Percentiles rank a stretch among this genome's conserved stretches.
Conservation (phyloP, 176 grass and related monocot species). For the Saccharum spontaneum region DNA sequence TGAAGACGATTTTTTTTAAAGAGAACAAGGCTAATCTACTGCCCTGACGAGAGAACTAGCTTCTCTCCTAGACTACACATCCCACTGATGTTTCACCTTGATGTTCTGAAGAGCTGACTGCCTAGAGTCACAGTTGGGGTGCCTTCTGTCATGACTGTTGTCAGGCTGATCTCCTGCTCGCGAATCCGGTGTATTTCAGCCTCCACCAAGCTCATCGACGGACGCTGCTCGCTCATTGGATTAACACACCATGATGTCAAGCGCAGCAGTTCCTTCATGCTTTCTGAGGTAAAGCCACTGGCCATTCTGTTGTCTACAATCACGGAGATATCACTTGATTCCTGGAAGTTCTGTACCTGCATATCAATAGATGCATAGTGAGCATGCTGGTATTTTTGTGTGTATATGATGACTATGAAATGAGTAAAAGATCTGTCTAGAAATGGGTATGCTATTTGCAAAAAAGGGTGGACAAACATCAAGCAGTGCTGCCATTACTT, state of each 20-base stretch:
- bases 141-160: slow-evolving; percentile 57
- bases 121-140: slow-evolving; percentile 86
- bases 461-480: background rate
- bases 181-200: slow-evolving; percentile 74
- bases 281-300: slow-evolving; percentile 56
- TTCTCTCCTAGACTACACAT: slow-evolving; percentile 14
- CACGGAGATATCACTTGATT: slow-evolving; percentile 47
- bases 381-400: background rate
- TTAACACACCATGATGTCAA: slow-evolving; percentile 80
- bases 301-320: slow-evolving; percentile 64
- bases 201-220: slow-evolving; percentile 76
- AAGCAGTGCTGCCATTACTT: slow-evolving; percentile 21
- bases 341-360: slow-evolving; percentile 67
- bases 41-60: slow-evolving; percentile 28
- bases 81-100: slow-evolving; percentile 42
- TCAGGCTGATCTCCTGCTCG: slow-evolving; percentile 78
- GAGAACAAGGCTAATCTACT: slow-evolving; percentile 37
- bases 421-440: background rate
- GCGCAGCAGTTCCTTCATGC: slow-evolving; percentile 74
- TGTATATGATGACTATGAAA: background rate
- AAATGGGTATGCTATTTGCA: background rate
- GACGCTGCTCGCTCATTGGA: slow-evolving; percentile 46
- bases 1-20: slow-evolving; percentile 20
- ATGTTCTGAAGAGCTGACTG: slow-evolving; percentile 87
- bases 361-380: slow-evolving; percentile 11